A percentile compares a stretch with the other conserved stretches of the same genome.
phyloP scores from a whole-genome alignment of 108 stramenopile species.

The Fragilaria crotonensis region DNA sequence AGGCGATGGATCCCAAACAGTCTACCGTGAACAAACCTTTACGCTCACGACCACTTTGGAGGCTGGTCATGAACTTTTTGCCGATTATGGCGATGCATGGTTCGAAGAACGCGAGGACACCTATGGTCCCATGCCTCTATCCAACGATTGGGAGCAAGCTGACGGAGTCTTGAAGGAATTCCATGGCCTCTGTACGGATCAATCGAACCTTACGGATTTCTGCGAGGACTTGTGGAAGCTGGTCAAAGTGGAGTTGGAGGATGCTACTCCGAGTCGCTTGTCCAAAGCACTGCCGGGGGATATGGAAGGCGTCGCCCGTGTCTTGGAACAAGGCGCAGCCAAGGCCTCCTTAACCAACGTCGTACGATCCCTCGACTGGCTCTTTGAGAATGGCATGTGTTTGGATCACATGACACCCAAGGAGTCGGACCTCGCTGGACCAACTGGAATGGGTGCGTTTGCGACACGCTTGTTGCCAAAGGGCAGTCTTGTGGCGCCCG shows the following conservation, averaged over 20 bases:
- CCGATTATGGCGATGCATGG: slow-evolving; percentile 7
- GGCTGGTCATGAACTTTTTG: slow-evolving; percentile 6
- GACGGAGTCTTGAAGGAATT: slow-evolving; percentile 2
- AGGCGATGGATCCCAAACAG: not conserved
- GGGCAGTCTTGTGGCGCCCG: slow-evolving; percentile 24
- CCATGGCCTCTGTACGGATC: not conserved
- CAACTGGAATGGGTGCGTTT: slow-evolving; percentile 28
- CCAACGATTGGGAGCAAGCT: not conserved
- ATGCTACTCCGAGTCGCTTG: not conserved
- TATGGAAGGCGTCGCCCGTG: not conserved
- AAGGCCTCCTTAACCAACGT: slow-evolving; percentile 15
- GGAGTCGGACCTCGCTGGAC: slow-evolving; percentile 11
- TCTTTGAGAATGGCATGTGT: slow-evolving; percentile 28
- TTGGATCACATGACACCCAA: slow-evolving; percentile 18
- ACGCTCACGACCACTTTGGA: not conserved
- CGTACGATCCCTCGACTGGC: slow-evolving; percentile 18
- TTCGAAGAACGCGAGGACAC: not conserved
- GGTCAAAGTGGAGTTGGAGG: not conserved
- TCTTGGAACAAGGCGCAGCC: slow-evolving; percentile 10
- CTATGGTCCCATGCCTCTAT: slow-evolving; percentile 8
- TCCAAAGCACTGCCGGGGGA: not conserved
- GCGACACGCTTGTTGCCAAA: slow-evolving; percentile 10
- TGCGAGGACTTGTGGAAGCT: not conserved
- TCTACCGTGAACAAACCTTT: not conserved
- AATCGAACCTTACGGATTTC: not conserved